Evolutionary conservation across 495 filamentous ascomycete species (phyloP), one percentile per base, ranked within the genome.

Genomic region (Aspergillus sclerotioniger): DNA sequence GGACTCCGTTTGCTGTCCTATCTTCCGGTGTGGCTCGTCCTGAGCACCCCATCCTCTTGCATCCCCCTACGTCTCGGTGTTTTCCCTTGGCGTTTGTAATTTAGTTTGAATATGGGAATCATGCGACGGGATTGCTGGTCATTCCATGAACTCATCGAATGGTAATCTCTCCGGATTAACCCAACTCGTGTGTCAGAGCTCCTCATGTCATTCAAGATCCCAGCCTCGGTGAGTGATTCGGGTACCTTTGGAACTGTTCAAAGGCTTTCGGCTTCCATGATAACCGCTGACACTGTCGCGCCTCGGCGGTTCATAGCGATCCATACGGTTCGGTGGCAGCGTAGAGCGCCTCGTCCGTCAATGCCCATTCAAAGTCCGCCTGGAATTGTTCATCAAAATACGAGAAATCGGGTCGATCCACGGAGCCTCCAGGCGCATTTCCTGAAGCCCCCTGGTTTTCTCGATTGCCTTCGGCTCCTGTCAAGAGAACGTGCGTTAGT

Each of bases 361-460:
- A 37, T 3, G 72, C 72, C 73, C 73, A 76, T 51, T 75, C 72
- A 16, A 72, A 67, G 41, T 72, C 65, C 1, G 66, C 65, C 8
- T 76, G 56, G 41, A 76, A 76, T 44, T 76, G 66, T 28, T 76
- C 72, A 37, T 76, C 70, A 12, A 75, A 62, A 44, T 62, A 57
- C 7, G 69, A 58, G 8, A 68, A 57, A 31, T 71, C 69, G 5
- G 69, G 66, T 17, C 58, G 57, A 4, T 64, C 60, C 12, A 46
- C 33, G 2, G 31, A 17, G 32, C 54, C 48, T n/a, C 13, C 5
- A 15, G 41, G n/a, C 1, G 51, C 37, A 41, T 45, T 47, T 17
- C 50, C 17, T n/a, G 49, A 15, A 8, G 32, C 31, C 0, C 51
- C 59, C 6, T 41, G 6, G n/a, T 48, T 21, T 2, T 75, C 65